Conservation (phyloP, 352 stramenopile genomes). For the Thraustochytrium sp. region DNA sequence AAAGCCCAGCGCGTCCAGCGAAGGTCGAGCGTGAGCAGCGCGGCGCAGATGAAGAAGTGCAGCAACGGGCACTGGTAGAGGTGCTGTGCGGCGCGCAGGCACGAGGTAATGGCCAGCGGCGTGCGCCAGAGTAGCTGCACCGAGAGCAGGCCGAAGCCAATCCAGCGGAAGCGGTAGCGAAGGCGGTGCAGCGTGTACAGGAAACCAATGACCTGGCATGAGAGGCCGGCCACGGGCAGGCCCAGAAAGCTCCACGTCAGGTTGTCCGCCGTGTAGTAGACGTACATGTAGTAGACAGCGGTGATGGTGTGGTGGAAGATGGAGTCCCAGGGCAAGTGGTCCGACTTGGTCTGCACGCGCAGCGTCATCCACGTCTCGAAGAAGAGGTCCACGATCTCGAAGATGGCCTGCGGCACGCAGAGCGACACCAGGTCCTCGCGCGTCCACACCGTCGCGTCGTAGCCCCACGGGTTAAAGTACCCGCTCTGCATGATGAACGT, state of each 20-base stretch:
- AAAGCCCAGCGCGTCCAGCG: conserved; percentile 18
- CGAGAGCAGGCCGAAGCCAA: not conserved
- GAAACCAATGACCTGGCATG: conserved; percentile 25
- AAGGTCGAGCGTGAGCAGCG: conserved; percentile 7
- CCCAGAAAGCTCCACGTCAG: conserved; percentile 1
- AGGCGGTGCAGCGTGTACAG: conserved; percentile 34
- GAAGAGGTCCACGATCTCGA: conserved; percentile 34
- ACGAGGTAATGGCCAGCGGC: conserved; percentile 11
- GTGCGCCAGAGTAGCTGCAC: conserved; percentile 5
- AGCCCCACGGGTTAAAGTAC: conserved; percentile 24
- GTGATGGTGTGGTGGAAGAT: conserved; percentile 28
- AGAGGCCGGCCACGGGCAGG: conserved; percentile 31
- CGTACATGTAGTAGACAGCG: conserved; percentile 36
- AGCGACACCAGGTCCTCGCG: not conserved
- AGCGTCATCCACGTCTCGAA: conserved; percentile 42
- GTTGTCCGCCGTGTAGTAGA: not conserved
- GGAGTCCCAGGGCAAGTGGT: conserved; percentile 35
- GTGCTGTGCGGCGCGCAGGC: conserved; percentile 1
- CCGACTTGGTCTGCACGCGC: not conserved
- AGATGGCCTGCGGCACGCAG: conserved; percentile 30
- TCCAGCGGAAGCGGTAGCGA: not conserved
- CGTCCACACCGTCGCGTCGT: conserved; percentile 26
- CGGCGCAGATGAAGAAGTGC: conserved; percentile 33
- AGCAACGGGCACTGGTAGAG: not conserved
- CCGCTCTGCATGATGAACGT: conserved; percentile 35